These are phyloP conservation scores for Bertia moriformis DNA, from an alignment of 2,329 filamentous ascomycete genomes.

Conservation along the genomic window DNA sequence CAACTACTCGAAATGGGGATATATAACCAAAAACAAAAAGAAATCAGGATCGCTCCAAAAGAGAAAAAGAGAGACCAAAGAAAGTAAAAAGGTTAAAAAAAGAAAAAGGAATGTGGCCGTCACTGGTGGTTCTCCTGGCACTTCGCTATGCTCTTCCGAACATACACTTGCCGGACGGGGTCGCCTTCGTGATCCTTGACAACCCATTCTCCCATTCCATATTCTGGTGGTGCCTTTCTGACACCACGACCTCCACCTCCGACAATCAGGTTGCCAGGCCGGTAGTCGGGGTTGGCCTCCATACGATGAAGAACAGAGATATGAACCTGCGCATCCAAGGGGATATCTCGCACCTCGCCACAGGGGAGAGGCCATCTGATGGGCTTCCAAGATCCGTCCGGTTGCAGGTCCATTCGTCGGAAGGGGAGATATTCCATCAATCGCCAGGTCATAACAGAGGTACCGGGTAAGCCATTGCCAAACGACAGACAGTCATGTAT, in stretches of 20 bases:
- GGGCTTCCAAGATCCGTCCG: constrained; percentile 62
- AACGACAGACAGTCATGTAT: constrained; percentile 63
- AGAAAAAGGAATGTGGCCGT: too few species aligned
- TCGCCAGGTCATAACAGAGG: constrained; percentile 55
- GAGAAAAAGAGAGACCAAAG: too few species aligned
- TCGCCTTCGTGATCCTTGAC: constrained; percentile 51
- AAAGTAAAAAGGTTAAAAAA: too few species aligned
- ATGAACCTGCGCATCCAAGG: constrained; percentile 55
- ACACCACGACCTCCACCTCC: constrained; percentile 65
- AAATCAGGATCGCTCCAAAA: too few species aligned
- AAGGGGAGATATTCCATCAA: constrained; percentile 74
- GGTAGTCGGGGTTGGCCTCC: constrained; percentile 44
- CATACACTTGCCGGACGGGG: constrained; percentile 53
- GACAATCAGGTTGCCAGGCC: constrained; percentile 67
- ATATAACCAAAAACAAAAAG: too few species aligned
- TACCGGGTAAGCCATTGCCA: constrained; percentile 36
- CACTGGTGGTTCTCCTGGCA: too few species aligned
- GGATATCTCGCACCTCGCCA: constrained; percentile 69
- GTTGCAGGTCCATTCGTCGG: constrained; percentile 61
- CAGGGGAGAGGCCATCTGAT: constrained; percentile 69
- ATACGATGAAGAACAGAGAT: constrained; percentile 62
- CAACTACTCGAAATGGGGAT: too few species aligned
- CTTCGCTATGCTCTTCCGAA: constrained; percentile 19
- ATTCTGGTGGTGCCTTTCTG: constrained; percentile 38
- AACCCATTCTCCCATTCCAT: constrained; percentile 61